Percentiles rank a stretch among this genome's conserved stretches.
These are phyloP conservation scores for Ustilago trichophora DNA, from an alignment of 1,284 basidiomycete species.

Conservation along the genomic window DNA sequence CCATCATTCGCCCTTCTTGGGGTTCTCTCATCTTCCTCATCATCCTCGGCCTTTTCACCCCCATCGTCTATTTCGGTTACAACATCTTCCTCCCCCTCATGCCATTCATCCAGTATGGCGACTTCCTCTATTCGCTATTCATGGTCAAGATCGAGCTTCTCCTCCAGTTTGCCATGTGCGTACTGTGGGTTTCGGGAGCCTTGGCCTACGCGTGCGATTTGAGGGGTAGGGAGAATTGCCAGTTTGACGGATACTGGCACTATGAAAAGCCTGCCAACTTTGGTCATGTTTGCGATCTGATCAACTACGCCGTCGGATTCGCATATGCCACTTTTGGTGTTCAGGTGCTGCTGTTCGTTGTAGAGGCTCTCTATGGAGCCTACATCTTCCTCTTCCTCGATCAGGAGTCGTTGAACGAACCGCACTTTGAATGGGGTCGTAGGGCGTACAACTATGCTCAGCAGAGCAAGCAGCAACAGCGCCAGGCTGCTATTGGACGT, in stretches of 20 bases:
- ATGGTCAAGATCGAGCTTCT: conserved; percentile 66
- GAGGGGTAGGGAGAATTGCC: conserved; percentile 66
- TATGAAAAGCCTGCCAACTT: conserved; percentile 66
- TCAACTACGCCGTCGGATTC: conserved; percentile 65
- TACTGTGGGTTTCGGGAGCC: conserved; percentile 67
- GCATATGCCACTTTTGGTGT: conserved; percentile 67
- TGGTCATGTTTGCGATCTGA: conserved; percentile 64
- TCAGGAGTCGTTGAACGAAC: conserved; percentile 70
- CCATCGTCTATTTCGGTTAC: conserved; percentile 66
- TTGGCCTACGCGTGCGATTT: conserved; percentile 66
- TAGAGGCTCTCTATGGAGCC: conserved; percentile 53
- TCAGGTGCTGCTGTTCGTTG: conserved; percentile 57
- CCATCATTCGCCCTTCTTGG: conserved; percentile 67
- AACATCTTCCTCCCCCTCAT: conserved; percentile 65
- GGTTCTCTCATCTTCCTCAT: conserved; percentile 67
- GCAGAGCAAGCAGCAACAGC: conserved; percentile 19
- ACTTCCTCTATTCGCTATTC: conserved; percentile 62
- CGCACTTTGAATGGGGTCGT: conserved; percentile 63
- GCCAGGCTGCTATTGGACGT: conserved; percentile 8
- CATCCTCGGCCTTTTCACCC: conserved; percentile 65
- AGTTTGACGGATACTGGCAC: conserved; percentile 67
- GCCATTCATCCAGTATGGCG: conserved; percentile 64
- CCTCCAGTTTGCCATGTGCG: conserved; percentile 63
- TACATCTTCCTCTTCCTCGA: conserved; percentile 67
- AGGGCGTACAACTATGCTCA: conserved; percentile 62